A percentile compares a stretch with the other conserved stretches of the same genome.
phyloP scores from a whole-genome alignment of 139 green algal genomes.

The Chlorokybus atmophyticus region DNA sequence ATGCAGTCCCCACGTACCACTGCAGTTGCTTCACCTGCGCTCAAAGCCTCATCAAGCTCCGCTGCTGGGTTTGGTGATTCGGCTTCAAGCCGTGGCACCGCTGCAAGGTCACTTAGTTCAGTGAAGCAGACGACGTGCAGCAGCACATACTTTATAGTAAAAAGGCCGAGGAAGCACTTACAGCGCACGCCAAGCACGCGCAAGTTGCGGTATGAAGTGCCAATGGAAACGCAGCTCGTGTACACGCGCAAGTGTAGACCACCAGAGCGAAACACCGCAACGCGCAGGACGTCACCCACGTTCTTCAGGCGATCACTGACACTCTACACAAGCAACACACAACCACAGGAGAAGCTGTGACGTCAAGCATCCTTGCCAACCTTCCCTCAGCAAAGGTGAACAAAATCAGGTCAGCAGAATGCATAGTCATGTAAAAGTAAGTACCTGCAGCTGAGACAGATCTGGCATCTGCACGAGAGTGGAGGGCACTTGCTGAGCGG shows the following conservation, averaged over 20 bases:
- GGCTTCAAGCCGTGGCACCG: neutral
- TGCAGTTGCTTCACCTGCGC: neutral
- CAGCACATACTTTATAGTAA: too few species aligned
- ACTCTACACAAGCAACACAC: too few species aligned
- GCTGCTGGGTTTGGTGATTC: neutral
- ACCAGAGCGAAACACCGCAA: conserved; percentile 6
- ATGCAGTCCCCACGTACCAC: too few species aligned
- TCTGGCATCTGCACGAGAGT: conserved; percentile 19
- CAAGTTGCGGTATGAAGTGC: conserved; percentile 13
- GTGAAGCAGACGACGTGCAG: too few species aligned
- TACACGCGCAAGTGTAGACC: conserved; percentile 15
- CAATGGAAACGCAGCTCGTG: conserved; percentile 21
- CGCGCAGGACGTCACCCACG: conserved; percentile 23
- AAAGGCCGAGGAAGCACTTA: conserved; percentile 3
- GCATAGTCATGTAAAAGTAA: too few species aligned
- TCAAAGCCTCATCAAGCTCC: neutral
- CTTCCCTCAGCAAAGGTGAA: too few species aligned
- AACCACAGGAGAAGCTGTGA: too few species aligned
- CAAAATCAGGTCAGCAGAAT: too few species aligned
- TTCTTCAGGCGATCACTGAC: conserved; percentile 21
- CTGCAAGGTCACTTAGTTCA: neutral
- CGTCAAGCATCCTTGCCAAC: too few species aligned
- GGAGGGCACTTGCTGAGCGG: conserved; percentile 5
- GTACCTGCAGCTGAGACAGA: conserved; percentile 14
- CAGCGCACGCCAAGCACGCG: conserved; percentile 2